Evolutionary conservation across 768 basidiomycete genomes (phyloP).

Genomic region (Dacryopinax spathularia): DNA sequence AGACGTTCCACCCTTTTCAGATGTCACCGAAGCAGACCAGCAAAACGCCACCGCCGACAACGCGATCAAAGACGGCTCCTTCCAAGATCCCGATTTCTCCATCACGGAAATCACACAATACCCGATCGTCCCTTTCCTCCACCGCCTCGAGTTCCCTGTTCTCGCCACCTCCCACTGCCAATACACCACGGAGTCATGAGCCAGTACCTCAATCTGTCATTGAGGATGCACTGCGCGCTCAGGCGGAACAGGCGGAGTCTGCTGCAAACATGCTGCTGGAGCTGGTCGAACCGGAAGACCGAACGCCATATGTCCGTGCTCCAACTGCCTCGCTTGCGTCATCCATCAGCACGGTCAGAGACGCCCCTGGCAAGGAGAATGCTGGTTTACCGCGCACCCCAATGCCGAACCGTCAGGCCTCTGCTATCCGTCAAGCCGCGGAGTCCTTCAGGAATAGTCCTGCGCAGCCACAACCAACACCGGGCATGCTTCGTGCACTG

Average conservation of each 20-base stretch:
- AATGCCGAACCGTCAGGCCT: slow-evolving; percentile 32
- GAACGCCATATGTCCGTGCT: neutral
- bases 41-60: slow-evolving; percentile 5
- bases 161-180: neutral
- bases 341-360: neutral
- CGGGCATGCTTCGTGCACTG: slow-evolving; percentile 51
- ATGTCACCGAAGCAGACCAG: slow-evolving; percentile 8
- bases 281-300: slow-evolving; percentile 60
- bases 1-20: slow-evolving; percentile 21
- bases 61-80: neutral
- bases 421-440: slow-evolving; percentile 34
- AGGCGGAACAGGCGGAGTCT: slow-evolving; percentile 87
- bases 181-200: neutral
- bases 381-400: slow-evolving; percentile 14
- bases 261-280: slow-evolving; percentile 80
- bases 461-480: slow-evolving; percentile 35
- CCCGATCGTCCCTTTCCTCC: slow-evolving; percentile 3
- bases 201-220: slow-evolving; percentile 36
- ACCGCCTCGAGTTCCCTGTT: slow-evolving; percentile 3
- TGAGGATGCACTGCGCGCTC: slow-evolving; percentile 72
- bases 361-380: slow-evolving; percentile 4
- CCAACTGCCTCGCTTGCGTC: neutral
- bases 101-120: neutral
- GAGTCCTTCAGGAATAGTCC: slow-evolving; percentile 65
- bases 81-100: slow-evolving; percentile 1